Evolutionary conservation across 768 basidiomycete genomes (phyloP).

Genomic region (Obba rivulosa): DNA sequence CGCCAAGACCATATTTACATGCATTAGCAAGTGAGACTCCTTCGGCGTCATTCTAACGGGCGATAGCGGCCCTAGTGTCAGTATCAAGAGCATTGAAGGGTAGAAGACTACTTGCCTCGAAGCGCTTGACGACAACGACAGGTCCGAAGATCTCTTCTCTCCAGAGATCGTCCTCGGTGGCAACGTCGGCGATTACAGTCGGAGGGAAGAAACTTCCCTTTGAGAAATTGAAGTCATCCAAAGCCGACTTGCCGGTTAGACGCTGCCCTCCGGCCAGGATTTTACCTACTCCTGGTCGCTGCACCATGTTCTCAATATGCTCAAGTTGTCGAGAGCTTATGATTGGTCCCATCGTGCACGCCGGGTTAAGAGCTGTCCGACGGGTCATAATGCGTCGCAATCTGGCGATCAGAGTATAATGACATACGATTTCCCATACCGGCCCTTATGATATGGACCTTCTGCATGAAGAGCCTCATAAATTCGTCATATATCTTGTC

Average conservation of each 20-base stretch:
- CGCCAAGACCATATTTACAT: constrained; percentile 76
- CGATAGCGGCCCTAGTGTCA: constrained; percentile 24
- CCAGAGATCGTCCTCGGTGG: constrained; percentile 61
- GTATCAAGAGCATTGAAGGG: not conserved
- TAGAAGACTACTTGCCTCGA: constrained; percentile 31
- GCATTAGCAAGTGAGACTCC: constrained; percentile 67
- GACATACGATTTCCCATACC: constrained; percentile 72
- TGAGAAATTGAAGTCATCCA: constrained; percentile 72
- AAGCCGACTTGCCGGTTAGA: constrained; percentile 53
- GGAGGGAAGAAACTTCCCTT: constrained; percentile 75
- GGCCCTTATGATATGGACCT: constrained; percentile 53
- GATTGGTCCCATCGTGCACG: constrained; percentile 75
- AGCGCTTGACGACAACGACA: constrained; percentile 64
- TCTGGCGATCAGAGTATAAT: not conserved
- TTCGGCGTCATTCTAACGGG: constrained; percentile 51
- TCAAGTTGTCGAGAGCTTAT: constrained; percentile 62
- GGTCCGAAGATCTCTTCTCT: constrained; percentile 84
- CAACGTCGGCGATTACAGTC: constrained; percentile 62
- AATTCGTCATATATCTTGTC: constrained; percentile 65
- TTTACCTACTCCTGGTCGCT: constrained; percentile 37
- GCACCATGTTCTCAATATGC: constrained; percentile 56
- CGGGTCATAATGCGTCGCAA: not conserved
- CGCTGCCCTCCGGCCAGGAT: constrained; percentile 61
- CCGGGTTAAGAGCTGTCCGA: constrained; percentile 56
- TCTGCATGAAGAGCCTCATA: constrained; percentile 54